A percentile compares a stretch with the other conserved stretches of the same genome.
These are phyloP conservation scores for Pseudoturritis turrita DNA, from an alignment of 345 rosid genomes.

Conservation along the genomic window DNA sequence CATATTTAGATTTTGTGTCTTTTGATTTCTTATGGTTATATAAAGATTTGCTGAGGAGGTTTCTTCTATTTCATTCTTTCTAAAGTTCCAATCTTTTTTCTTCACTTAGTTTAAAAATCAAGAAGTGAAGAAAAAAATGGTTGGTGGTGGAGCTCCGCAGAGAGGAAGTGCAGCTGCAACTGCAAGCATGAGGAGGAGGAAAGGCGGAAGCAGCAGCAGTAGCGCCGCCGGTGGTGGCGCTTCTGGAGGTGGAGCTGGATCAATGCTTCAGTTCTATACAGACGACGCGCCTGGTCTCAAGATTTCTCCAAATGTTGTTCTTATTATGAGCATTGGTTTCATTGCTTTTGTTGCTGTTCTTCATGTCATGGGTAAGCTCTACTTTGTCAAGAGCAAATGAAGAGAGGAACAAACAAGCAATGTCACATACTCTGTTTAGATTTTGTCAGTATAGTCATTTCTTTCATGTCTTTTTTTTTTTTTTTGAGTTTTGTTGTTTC, in stretches of 20 bases:
- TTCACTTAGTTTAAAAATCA: neutral
- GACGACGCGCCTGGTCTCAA: slow-evolving; percentile 88
- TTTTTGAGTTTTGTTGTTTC: slow-evolving; percentile 4
- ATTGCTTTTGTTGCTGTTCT: slow-evolving; percentile 88
- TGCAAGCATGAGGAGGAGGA: slow-evolving; percentile 81
- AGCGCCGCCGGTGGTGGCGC: slow-evolving; percentile 49
- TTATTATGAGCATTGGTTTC: slow-evolving; percentile 90
- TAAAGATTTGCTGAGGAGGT: neutral
- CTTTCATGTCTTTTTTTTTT: slow-evolving; percentile 9
- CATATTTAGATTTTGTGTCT: neutral
- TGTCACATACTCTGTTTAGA: neutral
- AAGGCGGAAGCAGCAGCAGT: slow-evolving; percentile 39
- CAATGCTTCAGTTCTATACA: slow-evolving; percentile 89
- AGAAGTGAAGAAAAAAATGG: slow-evolving; percentile 22
- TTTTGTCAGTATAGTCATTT: slow-evolving; percentile 5
- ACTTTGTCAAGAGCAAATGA: slow-evolving; percentile 46
- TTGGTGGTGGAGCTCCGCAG: slow-evolving; percentile 68
- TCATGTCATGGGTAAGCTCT: slow-evolving; percentile 81
- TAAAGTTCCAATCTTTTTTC: neutral
- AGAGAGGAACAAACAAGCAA: neutral
- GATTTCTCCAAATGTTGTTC: slow-evolving; percentile 84
- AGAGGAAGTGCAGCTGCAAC: slow-evolving; percentile 90
- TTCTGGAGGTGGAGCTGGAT: slow-evolving; percentile 60
- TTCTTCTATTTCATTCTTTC: neutral
- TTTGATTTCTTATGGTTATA: neutral